Evolutionary conservation across 768 basidiomycete genomes (phyloP).

Genomic region (Tulasnella sp.): DNA sequence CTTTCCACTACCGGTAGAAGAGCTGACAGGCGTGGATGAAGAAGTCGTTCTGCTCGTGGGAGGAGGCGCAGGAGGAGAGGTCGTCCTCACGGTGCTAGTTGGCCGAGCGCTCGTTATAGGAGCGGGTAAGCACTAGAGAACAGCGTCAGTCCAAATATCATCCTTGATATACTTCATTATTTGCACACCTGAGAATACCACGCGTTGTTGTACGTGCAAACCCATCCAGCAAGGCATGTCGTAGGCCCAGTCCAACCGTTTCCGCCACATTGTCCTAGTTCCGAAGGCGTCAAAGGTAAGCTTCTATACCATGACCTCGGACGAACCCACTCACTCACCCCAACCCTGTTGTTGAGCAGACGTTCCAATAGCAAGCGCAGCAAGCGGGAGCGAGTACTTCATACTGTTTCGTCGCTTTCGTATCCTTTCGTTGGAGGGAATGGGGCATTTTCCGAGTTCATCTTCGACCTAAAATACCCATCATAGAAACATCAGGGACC

Average conservation of each 20-base stretch:
- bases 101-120: neutral
- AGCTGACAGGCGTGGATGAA: neutral
- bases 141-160: neutral
- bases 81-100: neutral
- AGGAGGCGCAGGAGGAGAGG: neutral
- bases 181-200: conserved; percentile 36
- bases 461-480: too few relatives aligned
- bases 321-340: too few relatives aligned
- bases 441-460: too few relatives aligned
- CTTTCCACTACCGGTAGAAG: neutral
- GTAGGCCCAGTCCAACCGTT: neutral
- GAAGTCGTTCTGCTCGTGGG: neutral
- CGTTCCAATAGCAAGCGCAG: too few relatives aligned
- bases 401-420: too few relatives aligned
- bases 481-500: too few relatives aligned
- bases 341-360: too few relatives aligned
- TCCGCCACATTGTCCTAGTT: neutral
- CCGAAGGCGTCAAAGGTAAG: too few relatives aligned
- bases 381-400: too few relatives aligned
- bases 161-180: neutral
- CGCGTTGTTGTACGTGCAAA: conserved; percentile 32
- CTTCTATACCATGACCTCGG: too few relatives aligned
- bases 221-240: conserved; percentile 33
- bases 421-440: too few relatives aligned
- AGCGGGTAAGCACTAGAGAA: neutral